phyloP scores from a whole-genome alignment of 164 flowering plant species.

The Tinospora cordifolia region DNA sequence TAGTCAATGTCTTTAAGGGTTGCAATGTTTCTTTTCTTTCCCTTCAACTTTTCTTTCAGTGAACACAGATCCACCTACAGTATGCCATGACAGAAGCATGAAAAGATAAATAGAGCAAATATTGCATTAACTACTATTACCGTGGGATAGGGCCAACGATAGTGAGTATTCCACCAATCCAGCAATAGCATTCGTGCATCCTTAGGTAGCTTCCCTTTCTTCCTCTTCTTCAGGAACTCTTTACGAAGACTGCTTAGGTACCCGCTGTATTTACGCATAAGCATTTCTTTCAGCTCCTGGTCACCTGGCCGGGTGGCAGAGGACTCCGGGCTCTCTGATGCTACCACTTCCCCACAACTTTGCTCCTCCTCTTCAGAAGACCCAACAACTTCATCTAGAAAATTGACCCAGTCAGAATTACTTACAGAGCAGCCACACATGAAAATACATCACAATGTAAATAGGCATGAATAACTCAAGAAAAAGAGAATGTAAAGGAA shows the following conservation, averaged over 20 bases:
- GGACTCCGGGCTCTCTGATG: constrained; percentile 28
- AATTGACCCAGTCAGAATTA: neutral
- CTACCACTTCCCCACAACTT: constrained; percentile 38
- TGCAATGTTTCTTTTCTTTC: no score
- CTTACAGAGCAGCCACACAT: neutral
- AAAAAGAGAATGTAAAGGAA: no score
- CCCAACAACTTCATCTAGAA: constrained; percentile 30
- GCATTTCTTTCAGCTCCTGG: constrained; percentile 45
- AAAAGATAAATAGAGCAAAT: no score
- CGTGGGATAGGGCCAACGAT: constrained; percentile 77
- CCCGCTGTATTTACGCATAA: constrained; percentile 55
- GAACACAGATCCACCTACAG: no score
- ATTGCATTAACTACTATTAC: constrained; percentile 26
- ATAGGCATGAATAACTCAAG: no score
- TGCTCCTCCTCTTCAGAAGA: constrained; percentile 48
- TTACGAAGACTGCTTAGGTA: constrained; percentile 46
- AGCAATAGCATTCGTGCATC: constrained; percentile 38
- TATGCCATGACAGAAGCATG: no score
- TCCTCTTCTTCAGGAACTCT: constrained; percentile 53
- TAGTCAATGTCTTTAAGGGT: no score
- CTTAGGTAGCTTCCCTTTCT: constrained; percentile 65
- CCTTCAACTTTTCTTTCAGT: no score
- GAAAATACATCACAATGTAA: no score
- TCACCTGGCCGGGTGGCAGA: constrained; percentile 17
- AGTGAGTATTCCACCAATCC: constrained; percentile 65